Evolutionary conservation across 805 yeast genomes (phyloP), one percentile per base, ranked within the genome.

Genomic region (Yamadazyma nakazawae): DNA sequence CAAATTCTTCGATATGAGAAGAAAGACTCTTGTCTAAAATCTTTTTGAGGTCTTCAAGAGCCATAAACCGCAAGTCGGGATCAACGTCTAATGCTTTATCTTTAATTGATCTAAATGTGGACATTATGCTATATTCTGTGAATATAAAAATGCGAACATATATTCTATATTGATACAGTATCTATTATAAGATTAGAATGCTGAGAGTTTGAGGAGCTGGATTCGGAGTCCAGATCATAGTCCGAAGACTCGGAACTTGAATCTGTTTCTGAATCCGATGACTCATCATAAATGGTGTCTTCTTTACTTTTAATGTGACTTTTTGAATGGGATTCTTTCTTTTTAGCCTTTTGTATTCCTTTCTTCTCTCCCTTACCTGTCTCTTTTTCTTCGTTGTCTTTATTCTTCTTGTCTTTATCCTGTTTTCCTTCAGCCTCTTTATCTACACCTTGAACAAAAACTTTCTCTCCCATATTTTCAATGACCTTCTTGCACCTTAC

Each of bases 11-110:
- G 49, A 70, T 62, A 48, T 60, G 55, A 48, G 49, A 46, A 54
- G 55, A 50, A 60, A 57, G 56, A 54, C 54, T 47, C 57, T 56
- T 46, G 48, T 51, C 50, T 18, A 78, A 56, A 40, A 66, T 57
- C 57, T 77, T 77, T 54, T 76, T 79, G 55, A 87, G 72, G 58
- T 88, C 96, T 54, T 79, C 85, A 46, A 88, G 68, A 2, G 91
- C 95, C 96, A 88, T 88, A 66, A 82, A 88, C 60, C 96, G 70
- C 54, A 85, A 68, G 59, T 88, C 96, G 3, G 94, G 85, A 56
- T 88, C 96, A 2, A 82, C 83, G 53, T 83, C 87, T 36, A 69
- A 69, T 12, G 82, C 78, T 53, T 74, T 72, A 34, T 74, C 76
- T 46, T 59, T 65, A 42, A 72, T 56, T 12, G 58, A 46, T 34